These are phyloP conservation scores for Salvia rosmarinus DNA, from an alignment of 257 asterid species.

Conservation along the genomic window DNA sequence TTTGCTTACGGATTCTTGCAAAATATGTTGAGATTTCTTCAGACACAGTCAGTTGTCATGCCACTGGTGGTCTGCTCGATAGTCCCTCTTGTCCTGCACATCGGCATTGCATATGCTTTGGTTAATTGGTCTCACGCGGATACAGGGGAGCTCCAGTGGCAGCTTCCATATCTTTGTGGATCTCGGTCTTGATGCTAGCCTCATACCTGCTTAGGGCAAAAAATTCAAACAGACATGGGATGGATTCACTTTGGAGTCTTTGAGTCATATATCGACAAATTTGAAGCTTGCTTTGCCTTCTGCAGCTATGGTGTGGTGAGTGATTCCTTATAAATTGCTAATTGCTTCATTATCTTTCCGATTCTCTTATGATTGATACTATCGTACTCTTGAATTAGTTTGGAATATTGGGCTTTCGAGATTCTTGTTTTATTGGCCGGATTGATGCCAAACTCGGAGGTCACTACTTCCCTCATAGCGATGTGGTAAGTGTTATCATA, in stretches of 20 bases:
- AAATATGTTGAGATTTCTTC: conserved; percentile 71
- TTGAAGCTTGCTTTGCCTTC: conserved; percentile 72
- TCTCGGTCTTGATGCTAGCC: conserved; percentile 51
- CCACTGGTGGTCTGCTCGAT: conserved; percentile 64
- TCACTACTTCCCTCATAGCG: conserved; percentile 74
- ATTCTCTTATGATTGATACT: background rate
- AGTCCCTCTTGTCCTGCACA: conserved; percentile 53
- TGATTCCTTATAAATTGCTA: background rate
- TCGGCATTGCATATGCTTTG: conserved; percentile 53
- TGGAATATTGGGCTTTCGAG: conserved; percentile 93
- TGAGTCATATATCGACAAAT: conserved; percentile 32
- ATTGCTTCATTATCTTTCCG: background rate
- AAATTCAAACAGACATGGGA: conserved; percentile 56
- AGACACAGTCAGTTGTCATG: conserved; percentile 61
- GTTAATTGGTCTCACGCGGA: conserved; percentile 56
- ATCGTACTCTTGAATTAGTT: conserved; percentile 37
- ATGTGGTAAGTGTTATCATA: conserved; percentile 58
- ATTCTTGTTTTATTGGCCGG: conserved; percentile 82
- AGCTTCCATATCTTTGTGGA: conserved; percentile 68
- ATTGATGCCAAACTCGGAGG: conserved; percentile 72
- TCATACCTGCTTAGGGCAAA: conserved; percentile 43
- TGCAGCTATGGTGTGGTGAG: conserved; percentile 84
- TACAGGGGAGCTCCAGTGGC: conserved; percentile 68
- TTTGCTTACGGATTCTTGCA: conserved; percentile 68
- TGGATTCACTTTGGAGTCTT: conserved; percentile 53